Evolutionary conservation across 1,284 basidiomycete species (phyloP), one percentile per base, ranked within the genome.

Genomic region (Grifola frondosa): DNA sequence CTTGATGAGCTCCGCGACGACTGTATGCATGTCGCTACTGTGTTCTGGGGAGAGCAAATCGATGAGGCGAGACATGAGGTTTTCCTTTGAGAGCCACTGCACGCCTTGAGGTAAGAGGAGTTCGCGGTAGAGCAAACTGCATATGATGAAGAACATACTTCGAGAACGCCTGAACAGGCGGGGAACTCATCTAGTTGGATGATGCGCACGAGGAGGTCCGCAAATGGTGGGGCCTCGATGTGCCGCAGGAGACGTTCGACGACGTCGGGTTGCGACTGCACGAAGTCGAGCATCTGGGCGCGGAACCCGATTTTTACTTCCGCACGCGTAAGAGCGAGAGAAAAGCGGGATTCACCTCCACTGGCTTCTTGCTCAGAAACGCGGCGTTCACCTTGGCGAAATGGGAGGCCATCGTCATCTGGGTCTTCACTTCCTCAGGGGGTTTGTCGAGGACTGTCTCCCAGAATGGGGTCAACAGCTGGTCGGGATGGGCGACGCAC

Each of bases 1-100:
- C 66, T 97, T 97, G 60, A 99, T 81, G 38, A 98, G 78, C 50
- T 99, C 97, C 1, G 93, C 80, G 23, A 93, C 91, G 36, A 94
- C 85, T 21, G 82, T 78, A 66, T 99, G 96, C 46, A 90, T 81
- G 49, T 94, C 86, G 15, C 82, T 73, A 9, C 84, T 80, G 48
- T 91, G 73, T 9, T 77, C 65, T 0, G 97, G 93, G 0, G 93
- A 90, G 13, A 98, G 80, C 16, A 95, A 76, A 53, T 82, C 81
- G 46, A 97, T 80, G 29, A 98, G 77, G 33, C 83, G 81, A 21
- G 80, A 78, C 64, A 97, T 88, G 38, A 99, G 80, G 48, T 84
- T 80, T 68, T 97, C 80, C 26, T 83, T 80, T 6, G 91, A 90
- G 39, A 97, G 72, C 94, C 94, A 97, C 81, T 93, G 61, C 53